Evolutionary conservation across 2,329 filamentous ascomycete species (phyloP), one percentile per base, ranked within the genome.

Genomic region (Claviceps quebecensis): DNA sequence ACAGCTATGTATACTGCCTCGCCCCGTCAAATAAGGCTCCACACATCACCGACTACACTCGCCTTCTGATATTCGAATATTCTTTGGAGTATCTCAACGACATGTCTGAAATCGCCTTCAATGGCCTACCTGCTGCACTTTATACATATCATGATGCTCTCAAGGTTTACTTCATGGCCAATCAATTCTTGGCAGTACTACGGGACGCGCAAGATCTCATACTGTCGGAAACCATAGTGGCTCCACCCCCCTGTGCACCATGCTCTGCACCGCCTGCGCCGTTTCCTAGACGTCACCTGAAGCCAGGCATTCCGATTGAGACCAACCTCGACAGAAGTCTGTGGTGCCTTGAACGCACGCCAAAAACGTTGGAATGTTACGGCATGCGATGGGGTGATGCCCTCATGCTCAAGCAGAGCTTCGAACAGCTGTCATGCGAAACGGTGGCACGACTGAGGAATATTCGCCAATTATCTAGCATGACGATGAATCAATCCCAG

Each of bases 111-210:
- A 76, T 88, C 45, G 75, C 86, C 23, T 75, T 76, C 52, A 74
- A 78, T 57, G 65, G 76, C 4, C 67, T 72, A 36, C 76, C 81
- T 54, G 74, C 77, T 16, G 78, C 83, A 4, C 84, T 91, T 49
- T 80, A 93, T 60, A 91, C 87, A 1, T 95, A 90, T 59, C 84
- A 94, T 61, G 91, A 96, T 62, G 86, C 89, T 1, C 76, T 95
- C 60, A 81, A 90, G 49, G 83, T 87, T 1, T 93, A 87, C 61
- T 95, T 84, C 59, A 80, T 84, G 69, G 80, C 76, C 14, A 79
- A 73, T 54, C 81, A 84, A 58, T 76, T 84, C 53, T 66, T 81
- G 16, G 77, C 78, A 1, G 77, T 83, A 7, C 65, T 84, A n/a
- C 69, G 70, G 3, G 76, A 79, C 54, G 72, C 76, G 1, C 74